Base-by-base conservation (phyloP, 768 basidiomycete genomes). In the Lactarius sp. region DNA sequence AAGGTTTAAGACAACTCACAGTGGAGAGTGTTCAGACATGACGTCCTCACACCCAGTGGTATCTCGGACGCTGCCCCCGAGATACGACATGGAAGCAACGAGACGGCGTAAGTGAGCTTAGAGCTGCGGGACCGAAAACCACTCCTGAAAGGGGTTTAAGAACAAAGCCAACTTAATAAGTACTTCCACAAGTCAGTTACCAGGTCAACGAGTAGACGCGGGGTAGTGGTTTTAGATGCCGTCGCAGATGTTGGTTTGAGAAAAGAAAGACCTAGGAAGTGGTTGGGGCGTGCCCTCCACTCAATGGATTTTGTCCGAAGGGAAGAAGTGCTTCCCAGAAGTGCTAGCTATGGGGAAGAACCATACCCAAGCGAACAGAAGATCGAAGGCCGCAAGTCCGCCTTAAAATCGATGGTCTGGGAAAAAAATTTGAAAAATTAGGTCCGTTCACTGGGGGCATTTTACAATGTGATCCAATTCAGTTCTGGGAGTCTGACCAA, bases 141-240 rank as follows among this genome's bases (percentile, higher is more conserved):
- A 1, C 39, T 20, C 22, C 27, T 4, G 20, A 55, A 57, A 31
- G 14, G 0, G 16, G 14, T 37, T 42, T 41, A 41, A 27, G 41
- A 56, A 36, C 18, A 3, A 52, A 2, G 16, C 13, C 16, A 13
- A 46, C 10, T 41, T 49, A 31, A 20, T 39, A 50, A 34, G 49
- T 18, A 27, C 22, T 27, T 27, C 22, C 22, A 27, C 22, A 52
- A 42, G 22, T 9, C 14, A 51, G 61, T 62, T 52, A 62, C 61
- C 55, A 62, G 49, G 56, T 37, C 61, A 52, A 62, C 61, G 54
- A 37, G 3, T 33, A 31, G 37, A 37, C 46, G n/a, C 53, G 27
- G 9, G 12, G 14, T 6, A 6, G 12, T 14, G 7, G 12, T 7
- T 16, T 20, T 16, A 1, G 13, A 7, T n/a, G 5, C 7, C 13